Evolutionary conservation across 345 rosid species (phyloP), one percentile per base, ranked within the genome.

Genomic region (Mercurialis annua): DNA sequence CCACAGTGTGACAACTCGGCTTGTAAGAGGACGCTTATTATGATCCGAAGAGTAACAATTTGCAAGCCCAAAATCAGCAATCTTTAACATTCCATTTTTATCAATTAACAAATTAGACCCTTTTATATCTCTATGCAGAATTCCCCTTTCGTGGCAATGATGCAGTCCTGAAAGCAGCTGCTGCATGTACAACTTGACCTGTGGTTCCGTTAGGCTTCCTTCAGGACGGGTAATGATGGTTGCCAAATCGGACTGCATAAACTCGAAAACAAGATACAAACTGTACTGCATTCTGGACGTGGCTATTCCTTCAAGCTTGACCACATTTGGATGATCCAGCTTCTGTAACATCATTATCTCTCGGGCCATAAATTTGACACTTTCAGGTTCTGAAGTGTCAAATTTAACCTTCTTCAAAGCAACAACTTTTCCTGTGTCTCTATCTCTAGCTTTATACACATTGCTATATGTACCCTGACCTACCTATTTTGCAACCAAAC

Each of bases 351-450:
- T 80, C 80, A 81, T 76, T 23, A 87, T 85, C 79, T 87, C 90
- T 53, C 88, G 64, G 0, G 92, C 92, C 92, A 85, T 88, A 68
- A 90, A 90, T 72, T 81, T 84, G 52, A 90, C 79, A 70, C 91
- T 86, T 80, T 86, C 88, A n/a, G 93, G 87, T 73, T 87, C 90
- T 11, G 86, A 74, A 58, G 84, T 79, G 67, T 85, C 86, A 26
- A 87, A 87, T 5, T 82, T 81, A 11, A 90, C 89, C 91, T 87
- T 90, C 84, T 90, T 90, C 67, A 86, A 62, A 50, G 92, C 97
- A 65, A 90, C 93, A 36, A 90, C 80, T 78, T 83, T 85, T 15
- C 90, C 91, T 0, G 88, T 87, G 59, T 79, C 82, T 50, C 77
- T 82, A 43, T 87, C 96, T 65, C 83, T 75, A 69, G 91, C 96